Evolutionary conservation across 257 asterid species (phyloP), one percentile per base, ranked within the genome.

Genomic region (Scutellaria minor): DNA sequence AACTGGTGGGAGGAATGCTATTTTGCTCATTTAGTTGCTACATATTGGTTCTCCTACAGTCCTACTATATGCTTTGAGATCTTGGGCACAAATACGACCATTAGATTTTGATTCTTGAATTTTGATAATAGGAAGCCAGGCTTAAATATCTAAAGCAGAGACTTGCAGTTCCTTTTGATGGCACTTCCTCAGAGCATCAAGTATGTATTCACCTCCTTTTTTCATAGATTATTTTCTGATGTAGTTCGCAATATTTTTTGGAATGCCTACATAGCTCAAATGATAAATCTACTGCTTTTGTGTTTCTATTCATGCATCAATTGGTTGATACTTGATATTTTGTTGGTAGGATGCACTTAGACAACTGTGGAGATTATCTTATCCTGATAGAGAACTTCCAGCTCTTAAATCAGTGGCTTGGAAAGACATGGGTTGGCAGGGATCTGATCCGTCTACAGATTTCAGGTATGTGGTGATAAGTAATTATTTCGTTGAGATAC

Each of bases 391-490:
- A 57, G 84, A 73, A 9, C 96, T 91, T 59, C 97, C 97, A 52
- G 60, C 97, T 79, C 95, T 91, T 68, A 91, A 91, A 74, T 94
- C 99, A 27, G 98, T 83, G 83, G 91, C 75, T 48, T 94, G 99
- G 99, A 94, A 94, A 85, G 99, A 94, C 18, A 94, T 94, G 99
- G 99, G 99, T 7, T 94, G 99, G 99, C 99, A 94, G 72, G 99
- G 98, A 75, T 70, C 90, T 63, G 99, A 94, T 75, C 99, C 99
- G 72, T 89, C 98, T 55, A 91, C 97, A 68, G 99, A 94, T 83
- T 94, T 94, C 92, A 93, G 98, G 98, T 93, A 69, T 70, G 73
- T 62, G 51, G 66, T 73, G 61, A 51, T 27, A 63, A 22, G 11
- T 54, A 44, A 5, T 46, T 70, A n/a, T 37, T 65, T 56, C 14